These are phyloP conservation scores for Penicillium desertorum DNA, from an alignment of 495 filamentous ascomycete species.

Conservation along the genomic window DNA sequence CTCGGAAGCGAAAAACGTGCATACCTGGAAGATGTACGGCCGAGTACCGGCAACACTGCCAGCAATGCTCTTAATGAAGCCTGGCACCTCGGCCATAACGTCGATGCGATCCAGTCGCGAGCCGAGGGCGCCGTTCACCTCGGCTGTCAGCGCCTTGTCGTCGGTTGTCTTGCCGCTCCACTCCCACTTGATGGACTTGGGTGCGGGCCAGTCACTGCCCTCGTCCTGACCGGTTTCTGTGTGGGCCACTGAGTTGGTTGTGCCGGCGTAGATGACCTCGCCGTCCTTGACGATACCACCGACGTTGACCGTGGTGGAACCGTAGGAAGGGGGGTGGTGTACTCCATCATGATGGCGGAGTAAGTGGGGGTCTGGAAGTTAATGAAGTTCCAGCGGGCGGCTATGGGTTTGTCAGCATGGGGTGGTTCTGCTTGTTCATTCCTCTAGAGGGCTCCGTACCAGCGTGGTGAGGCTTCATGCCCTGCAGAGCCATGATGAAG, in stretches of 20 bases:
- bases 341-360: constrained; percentile 94
- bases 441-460: constrained; percentile 45
- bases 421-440: neutral
- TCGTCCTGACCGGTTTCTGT: constrained; percentile 64
- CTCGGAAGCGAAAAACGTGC: neutral
- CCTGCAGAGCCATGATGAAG: constrained; percentile 82
- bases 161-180: constrained; percentile 82
- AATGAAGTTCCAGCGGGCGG: constrained; percentile 88
- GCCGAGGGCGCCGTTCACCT: constrained; percentile 67
- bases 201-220: constrained; percentile 87
- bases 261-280: constrained; percentile 73
- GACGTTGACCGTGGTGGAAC: constrained; percentile 80
- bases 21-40: constrained; percentile 96
- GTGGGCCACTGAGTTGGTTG: constrained; percentile 62
- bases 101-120: constrained; percentile 79
- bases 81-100: constrained; percentile 93
- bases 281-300: constrained; percentile 78
- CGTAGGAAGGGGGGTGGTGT: constrained; percentile 95
- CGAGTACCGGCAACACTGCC: constrained; percentile 83
- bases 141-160: constrained; percentile 65
- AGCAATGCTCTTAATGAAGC: constrained; percentile 91
- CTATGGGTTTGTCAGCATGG: constrained; percentile 39
- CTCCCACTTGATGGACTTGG: constrained; percentile 66
- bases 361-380: constrained; percentile 86
- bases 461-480: constrained; percentile 98